Base-by-base conservation (phyloP, 352 stramenopile genomes). In the Pythium phragmitis region DNA sequence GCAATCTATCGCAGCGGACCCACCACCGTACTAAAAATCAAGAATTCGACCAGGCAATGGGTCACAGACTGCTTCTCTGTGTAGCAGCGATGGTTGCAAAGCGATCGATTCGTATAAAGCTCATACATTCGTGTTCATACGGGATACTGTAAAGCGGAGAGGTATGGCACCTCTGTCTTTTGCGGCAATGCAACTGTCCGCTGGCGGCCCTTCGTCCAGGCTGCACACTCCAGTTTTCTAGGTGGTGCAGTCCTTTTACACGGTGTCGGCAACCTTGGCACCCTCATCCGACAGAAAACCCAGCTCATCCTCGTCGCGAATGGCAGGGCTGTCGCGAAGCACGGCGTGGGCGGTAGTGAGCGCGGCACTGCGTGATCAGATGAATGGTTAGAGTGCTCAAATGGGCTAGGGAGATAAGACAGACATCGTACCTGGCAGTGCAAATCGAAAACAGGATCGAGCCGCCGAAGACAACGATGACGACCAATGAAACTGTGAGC, bases 361-460 rank as follows among this genome's bases (percentile, higher is more conserved):
- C 28, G 82, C 79, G 34, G 79, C 76, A 60, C 86, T 95, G 47
- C 11, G 26, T 13, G 4, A 54, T 33, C 2, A 63, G 2, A 48
- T 19, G 0, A 42, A 43, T 34, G 7, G 14, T 61, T 43, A 42
- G 30, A 30, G 26, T 30, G 26, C 26, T 30, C 26, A 30, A 30
- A 30, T 30, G 26, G 26, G 26, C 26, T 12, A 28, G 11, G 37
- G 11, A 12, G 9, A 6, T 33, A 46, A n/a, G 16, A 34, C 16
- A 50, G 6, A 12, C 26, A 57, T 4, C 56, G 59, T 74, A 95
- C 86, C 86, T 95, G 41, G 85, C 81, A 39, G 78, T 87, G 67
- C 79, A 90, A 61, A 95, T 92, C 39, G 84, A 92, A 57, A 95
- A 92, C n/a, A 95, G 72, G 48, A 95, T 91, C 4, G 84, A 93